Percentiles rank a stretch among this genome's conserved stretches.
Evolutionary conservation across 495 filamentous ascomycete genomes (phyloP).

Genomic region (Aspergillus heteromorphus): DNA sequence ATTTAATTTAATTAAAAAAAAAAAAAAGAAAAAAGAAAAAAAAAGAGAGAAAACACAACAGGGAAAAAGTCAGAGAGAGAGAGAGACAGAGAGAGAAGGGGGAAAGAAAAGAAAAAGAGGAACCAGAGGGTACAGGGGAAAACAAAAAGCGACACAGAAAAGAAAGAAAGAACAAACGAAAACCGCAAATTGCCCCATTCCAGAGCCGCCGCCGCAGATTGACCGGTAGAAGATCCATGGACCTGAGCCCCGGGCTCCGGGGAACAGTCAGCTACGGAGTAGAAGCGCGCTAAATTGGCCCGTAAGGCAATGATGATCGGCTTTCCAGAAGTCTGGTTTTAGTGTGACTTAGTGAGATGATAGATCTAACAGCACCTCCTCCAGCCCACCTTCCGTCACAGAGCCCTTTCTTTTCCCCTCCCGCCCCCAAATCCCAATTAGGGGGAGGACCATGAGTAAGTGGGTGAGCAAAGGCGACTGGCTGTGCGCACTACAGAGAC

Average conservation of each 20-base stretch:
- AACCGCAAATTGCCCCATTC: conserved; percentile 11
- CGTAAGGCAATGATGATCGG: conserved; percentile 36
- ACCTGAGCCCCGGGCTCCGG: conserved; percentile 36
- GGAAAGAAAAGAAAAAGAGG: neutral
- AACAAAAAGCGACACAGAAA: conserved; percentile 3
- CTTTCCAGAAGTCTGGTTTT: conserved; percentile 38
- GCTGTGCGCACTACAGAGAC: no score
- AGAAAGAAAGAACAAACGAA: no score
- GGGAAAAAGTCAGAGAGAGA: neutral
- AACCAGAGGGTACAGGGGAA: neutral
- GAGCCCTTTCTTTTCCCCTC: no score
- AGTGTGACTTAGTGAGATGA: conserved; percentile 41
- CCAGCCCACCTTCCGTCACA: conserved; percentile 17
- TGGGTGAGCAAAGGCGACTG: no score
- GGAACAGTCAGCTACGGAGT: conserved; percentile 30
- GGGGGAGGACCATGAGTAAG: no score
- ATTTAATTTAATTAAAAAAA: conserved; percentile 3
- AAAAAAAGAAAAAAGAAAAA: neutral
- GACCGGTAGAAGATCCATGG: conserved; percentile 30
- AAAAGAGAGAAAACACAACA: conserved; percentile 3
- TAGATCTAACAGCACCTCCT: conserved; percentile 35
- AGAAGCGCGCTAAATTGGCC: conserved; percentile 32
- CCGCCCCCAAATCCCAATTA: neutral
- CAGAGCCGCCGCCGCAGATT: conserved; percentile 24
- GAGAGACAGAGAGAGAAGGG: neutral